Evolutionary conservation across 78 protist genomes (phyloP).

Genomic region (Polysphondylium violaceum): DNA sequence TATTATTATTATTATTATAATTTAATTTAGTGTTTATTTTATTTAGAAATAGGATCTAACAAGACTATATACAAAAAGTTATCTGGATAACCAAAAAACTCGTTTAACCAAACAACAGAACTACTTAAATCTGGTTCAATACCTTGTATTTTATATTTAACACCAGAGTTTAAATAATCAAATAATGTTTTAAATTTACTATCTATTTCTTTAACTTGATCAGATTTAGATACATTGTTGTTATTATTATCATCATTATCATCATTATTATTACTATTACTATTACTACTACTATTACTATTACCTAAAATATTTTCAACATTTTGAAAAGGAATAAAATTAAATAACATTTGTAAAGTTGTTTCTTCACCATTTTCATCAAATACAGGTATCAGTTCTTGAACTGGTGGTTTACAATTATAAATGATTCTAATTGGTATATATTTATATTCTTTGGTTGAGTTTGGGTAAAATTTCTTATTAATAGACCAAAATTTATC

Average conservation of each 20-base stretch:
- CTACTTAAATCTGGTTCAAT: slow-evolving; percentile 52
- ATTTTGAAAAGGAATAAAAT: not conserved
- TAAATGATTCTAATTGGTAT: slow-evolving; percentile 59
- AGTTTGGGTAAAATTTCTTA: slow-evolving; percentile 22
- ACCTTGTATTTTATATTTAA: slow-evolving; percentile 51
- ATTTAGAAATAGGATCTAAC: slow-evolving; percentile 5
- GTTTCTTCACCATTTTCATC: slow-evolving; percentile 47
- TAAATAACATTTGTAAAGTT: slow-evolving; percentile 19
- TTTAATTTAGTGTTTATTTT: too few relatives aligned
- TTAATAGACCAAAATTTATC: slow-evolving; percentile 78
- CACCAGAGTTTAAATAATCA: not conserved
- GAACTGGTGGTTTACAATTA: slow-evolving; percentile 51
- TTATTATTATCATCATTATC: not conserved
- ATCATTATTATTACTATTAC: not conserved
- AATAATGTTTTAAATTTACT: not conserved
- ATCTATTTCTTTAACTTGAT: not conserved
- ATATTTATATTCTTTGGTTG: slow-evolving; percentile 46
- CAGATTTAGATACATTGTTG: not conserved
- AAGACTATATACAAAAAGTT: slow-evolving; percentile 66
- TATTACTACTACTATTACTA: not conserved
- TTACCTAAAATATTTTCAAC: not conserved
- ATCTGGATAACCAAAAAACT: slow-evolving; percentile 65
- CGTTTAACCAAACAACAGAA: slow-evolving; percentile 47
- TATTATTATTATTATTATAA: too few relatives aligned
- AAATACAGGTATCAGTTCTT: slow-evolving; percentile 38